Base-by-base conservation (phyloP, 352 stramenopile genomes). In the Phytophthora tentaculata region DNA sequence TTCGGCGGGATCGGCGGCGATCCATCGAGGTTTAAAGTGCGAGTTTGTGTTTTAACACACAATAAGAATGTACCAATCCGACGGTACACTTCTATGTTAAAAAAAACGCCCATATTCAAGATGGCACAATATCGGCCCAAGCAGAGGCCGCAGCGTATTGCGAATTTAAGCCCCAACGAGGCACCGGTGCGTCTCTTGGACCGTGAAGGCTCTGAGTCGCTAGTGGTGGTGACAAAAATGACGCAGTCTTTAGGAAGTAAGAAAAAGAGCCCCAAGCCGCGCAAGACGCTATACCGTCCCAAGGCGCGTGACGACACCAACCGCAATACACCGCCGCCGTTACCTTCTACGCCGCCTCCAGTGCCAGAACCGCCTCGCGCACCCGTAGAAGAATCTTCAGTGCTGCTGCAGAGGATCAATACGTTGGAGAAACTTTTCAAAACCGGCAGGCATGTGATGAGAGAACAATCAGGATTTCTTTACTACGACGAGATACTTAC, bases 391-490 rank as follows among this genome's bases (percentile, higher is more conserved):
- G 35, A 71, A 19, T 57, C 51, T 23, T 51, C 64, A 10, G 49
- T 64, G 43, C 58, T 75, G 20, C 12, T 67, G 5, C 67, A 70
- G 39, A 56, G 62, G 3, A n/a, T 79, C 7, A n/a, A 45, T 6
- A 39, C 37, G 19, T 75, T 57, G 32, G 71, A 79, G 28, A 66
- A 64, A 35, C 37, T 19, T 61, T 37, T 78, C n/a, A 78, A 72
- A 47, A 47, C 12, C 41, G 35, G 41, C 29, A 58, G 26, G 55
- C 17, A n/a, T 47, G 24, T 22, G 20, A 50, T 7, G 20, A 35
- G 41, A 24, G 23, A 29, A 20, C n/a, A 26, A 19, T 43, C 4
- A 43, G 28, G 37, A 53, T n/a, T 37, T 3, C 1, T 29, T n/a
- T 39, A 12, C 7, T 43, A n/a, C 9, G 20, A 9, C 39, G 22